A percentile compares a stretch with the other conserved stretches of the same genome.
Conservation (phyloP, 2,329 filamentous ascomycete species). For the Gyromitra esculenta region DNA sequence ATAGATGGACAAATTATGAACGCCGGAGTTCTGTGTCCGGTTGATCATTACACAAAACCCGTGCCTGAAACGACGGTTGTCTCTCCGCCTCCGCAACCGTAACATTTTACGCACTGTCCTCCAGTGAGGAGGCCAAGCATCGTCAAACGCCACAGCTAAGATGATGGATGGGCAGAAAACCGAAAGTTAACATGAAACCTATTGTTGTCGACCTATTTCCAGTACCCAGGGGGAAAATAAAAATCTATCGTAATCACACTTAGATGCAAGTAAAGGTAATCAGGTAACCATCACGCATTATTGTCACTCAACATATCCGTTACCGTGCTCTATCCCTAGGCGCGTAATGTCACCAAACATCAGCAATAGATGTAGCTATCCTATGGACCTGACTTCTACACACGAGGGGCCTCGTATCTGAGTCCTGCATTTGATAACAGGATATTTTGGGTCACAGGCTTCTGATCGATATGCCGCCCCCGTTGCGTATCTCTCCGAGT, state of each 20-base stretch:
- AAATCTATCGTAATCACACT: neutral
- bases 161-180: neutral
- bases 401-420: neutral
- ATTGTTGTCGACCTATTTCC: neutral
- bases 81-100: constrained; percentile 18
- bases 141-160: neutral
- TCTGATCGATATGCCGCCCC: constrained; percentile 5
- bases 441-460: constrained; percentile 24
- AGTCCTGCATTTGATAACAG: constrained; percentile 8
- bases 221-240: neutral
- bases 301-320: constrained; percentile 19
- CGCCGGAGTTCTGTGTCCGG: constrained; percentile 17
- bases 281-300: constrained; percentile 5
- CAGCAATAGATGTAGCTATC: constrained; percentile 6
- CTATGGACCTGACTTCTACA: constrained; percentile 4
- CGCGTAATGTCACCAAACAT: constrained; percentile 31
- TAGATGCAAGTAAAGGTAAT: neutral
- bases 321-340: neutral
- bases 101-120: constrained; percentile 4
- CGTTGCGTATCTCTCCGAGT: neutral
- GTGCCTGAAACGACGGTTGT: constrained; percentile 28
- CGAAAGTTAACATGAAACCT: neutral
- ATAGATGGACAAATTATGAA: constrained; percentile 1
- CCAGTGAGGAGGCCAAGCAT: neutral
- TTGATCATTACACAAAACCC: constrained; percentile 12